Base-by-base conservation (phyloP, 306 rosid genomes). In the Rosa chinensis region DNA sequence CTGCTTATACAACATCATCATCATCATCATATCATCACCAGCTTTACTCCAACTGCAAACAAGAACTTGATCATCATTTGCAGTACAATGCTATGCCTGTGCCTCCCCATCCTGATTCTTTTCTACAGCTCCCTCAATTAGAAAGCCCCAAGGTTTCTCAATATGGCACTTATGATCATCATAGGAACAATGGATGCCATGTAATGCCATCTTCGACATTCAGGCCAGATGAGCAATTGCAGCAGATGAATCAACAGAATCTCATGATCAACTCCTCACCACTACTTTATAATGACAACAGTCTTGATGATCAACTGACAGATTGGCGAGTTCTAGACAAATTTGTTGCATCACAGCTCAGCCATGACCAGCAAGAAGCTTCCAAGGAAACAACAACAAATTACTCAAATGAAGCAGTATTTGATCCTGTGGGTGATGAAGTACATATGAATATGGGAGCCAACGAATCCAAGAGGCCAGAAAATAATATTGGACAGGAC, bases 281-380 rank as follows among this genome's bases (percentile, higher is more conserved):
- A n/a, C 78, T 53, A 20, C 42, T 81, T 40, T 76, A 69, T 62
- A 68, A 78, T 72, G 84, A 58, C 75, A 64, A 55, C 87, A 85
- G 84, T 84, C 48, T 40, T 0, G 88, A 80, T 67, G 93, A 90
- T 62, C 89, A 89, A 76, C 80, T 86, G 69, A 90, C 84, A 0
- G 98, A 92, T 77, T 94, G 98, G 98, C 82, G 91, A 80, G 90
- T 87, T 4, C 89, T 92, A 3, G 97, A 92, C 80, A 92, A 94
- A 74, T 89, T 86, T 76, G 98, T 94, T 72, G 96, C 92, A 71
- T 89, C 96, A 44, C 96, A 92, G 42, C 89, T 90, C 49, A 89
- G 90, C 78, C 90, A 86, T 5, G 85, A 84, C 66, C 88, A 84
- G 75, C 89, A 83, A 78, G 86, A 86, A 70, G 81, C 68, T 77